These are phyloP conservation scores for Strobilomyces dryophilus DNA, from an alignment of 768 basidiomycete genomes.

Conservation along the genomic window DNA sequence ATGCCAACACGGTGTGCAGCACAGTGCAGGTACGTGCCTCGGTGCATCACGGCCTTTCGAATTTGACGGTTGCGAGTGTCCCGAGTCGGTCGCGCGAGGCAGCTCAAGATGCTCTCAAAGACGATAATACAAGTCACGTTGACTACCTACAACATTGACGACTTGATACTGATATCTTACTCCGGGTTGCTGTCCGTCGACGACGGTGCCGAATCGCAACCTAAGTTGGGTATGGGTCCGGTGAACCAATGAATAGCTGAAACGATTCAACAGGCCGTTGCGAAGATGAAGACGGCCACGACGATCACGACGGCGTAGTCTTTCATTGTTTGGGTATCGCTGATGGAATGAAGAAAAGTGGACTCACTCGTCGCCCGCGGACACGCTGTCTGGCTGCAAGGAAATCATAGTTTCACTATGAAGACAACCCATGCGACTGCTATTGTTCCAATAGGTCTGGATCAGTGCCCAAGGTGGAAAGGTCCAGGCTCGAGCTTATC, in stretches of 20 bases:
- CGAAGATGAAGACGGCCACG: slow-evolving; percentile 28
- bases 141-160: background rate
- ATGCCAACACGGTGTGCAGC: background rate
- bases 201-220: background rate
- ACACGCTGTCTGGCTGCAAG: slow-evolving; percentile 19
- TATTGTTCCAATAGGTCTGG: background rate
- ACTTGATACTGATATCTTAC: background rate
- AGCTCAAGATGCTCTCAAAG: background rate
- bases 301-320: slow-evolving; percentile 29
- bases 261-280: slow-evolving; percentile 31
- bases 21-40: background rate
- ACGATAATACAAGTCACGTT: background rate
- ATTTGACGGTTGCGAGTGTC: background rate
- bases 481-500: background rate
- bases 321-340: background rate
- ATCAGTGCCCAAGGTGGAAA: background rate
- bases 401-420: background rate
- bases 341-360: background rate
- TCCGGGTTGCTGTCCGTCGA: slow-evolving; percentile 1
- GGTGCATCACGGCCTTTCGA: background rate
- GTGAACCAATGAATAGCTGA: slow-evolving; percentile 35
- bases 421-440: background rate
- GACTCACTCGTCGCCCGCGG: slow-evolving; percentile 34
- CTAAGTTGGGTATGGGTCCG: slow-evolving; percentile 32
- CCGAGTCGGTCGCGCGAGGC: background rate